Evolutionary conservation across 495 filamentous ascomycete genomes (phyloP).

Genomic region (Daldinia childiae): DNA sequence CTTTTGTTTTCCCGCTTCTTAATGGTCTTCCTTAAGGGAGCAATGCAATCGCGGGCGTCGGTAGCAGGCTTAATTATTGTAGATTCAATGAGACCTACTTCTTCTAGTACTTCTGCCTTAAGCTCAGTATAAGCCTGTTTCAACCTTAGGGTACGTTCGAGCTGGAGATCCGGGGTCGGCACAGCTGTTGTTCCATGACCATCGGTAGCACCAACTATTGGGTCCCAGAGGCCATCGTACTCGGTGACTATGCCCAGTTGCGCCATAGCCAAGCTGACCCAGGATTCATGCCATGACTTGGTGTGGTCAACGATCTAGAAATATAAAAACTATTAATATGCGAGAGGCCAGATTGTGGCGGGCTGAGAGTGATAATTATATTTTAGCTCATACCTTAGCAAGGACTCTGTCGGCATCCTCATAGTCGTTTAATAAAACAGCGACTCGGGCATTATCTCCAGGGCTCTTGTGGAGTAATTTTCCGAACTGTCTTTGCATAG

Average conservation of each 20-base stretch:
- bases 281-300: conserved; percentile 85
- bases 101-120: conserved; percentile 76
- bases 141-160: conserved; percentile 73
- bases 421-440: conserved; percentile 80
- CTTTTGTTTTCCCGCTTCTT: conserved; percentile 92
- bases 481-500: conserved; percentile 79
- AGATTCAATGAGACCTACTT: conserved; percentile 76
- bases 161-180: conserved; percentile 70
- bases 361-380: background rate
- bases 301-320: conserved; percentile 81
- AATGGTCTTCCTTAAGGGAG: conserved; percentile 86
- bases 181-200: conserved; percentile 61
- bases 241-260: conserved; percentile 76
- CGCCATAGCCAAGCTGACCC: conserved; percentile 75
- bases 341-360: background rate
- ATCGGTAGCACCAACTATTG: conserved; percentile 72
- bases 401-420: conserved; percentile 85
- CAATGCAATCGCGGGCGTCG: conserved; percentile 74
- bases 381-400: conserved; percentile 63
- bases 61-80: conserved; percentile 77
- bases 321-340: conserved; percentile 1
- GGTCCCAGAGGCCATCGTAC: conserved; percentile 82
- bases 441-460: conserved; percentile 81
- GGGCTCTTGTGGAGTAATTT: conserved; percentile 72
- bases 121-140: conserved; percentile 78